Evolutionary conservation across 1,284 basidiomycete species (phyloP).

Genomic region (Tylopilus orsonianus): DNA sequence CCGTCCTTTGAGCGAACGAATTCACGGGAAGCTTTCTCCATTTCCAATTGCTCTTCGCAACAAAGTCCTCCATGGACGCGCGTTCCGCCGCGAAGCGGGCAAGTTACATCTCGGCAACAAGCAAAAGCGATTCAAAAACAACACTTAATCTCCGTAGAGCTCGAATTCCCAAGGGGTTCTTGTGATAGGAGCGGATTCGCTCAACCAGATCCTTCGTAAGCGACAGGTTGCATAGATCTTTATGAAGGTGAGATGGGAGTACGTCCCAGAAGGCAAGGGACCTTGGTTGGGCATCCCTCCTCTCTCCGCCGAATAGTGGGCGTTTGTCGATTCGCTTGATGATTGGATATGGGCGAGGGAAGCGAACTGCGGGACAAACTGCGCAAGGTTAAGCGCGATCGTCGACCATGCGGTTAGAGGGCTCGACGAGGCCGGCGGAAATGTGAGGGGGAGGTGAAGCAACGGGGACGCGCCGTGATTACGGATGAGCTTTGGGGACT

Average conservation of each 20-base stretch:
- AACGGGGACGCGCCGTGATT: slow-evolving; percentile 45
- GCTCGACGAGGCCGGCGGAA: slow-evolving; percentile 53
- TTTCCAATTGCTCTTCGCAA: slow-evolving; percentile 28
- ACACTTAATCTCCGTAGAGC: slow-evolving; percentile 41
- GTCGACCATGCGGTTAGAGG: slow-evolving; percentile 74
- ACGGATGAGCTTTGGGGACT: slow-evolving; percentile 52
- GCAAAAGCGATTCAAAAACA: slow-evolving; percentile 7
- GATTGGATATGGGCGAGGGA: slow-evolving; percentile 39
- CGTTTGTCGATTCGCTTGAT: slow-evolving; percentile 29
- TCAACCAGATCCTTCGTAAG: slow-evolving; percentile 78
- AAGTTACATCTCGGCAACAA: slow-evolving; percentile 18
- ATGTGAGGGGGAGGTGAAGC: slow-evolving; percentile 72
- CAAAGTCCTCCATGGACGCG: slow-evolving; percentile 17
- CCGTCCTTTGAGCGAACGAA: slow-evolving; percentile 13
- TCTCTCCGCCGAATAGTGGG: slow-evolving; percentile 25
- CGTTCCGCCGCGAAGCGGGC: slow-evolving; percentile 21
- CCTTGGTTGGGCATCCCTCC: slow-evolving; percentile 18
- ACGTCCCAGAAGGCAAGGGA: slow-evolving; percentile 54
- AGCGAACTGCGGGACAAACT: slow-evolving; percentile 64
- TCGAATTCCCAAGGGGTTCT: slow-evolving; percentile 73
- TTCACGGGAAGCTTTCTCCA: slow-evolving; percentile 15
- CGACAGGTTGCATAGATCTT: slow-evolving; percentile 83
- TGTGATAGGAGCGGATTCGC: slow-evolving; percentile 47
- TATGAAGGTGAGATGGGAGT: slow-evolving; percentile 67
- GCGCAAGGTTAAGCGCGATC: slow-evolving; percentile 59